These are phyloP conservation scores for Nigrograna mackinnonii DNA, from an alignment of 2,329 filamentous ascomycete genomes.

Conservation along the genomic window DNA sequence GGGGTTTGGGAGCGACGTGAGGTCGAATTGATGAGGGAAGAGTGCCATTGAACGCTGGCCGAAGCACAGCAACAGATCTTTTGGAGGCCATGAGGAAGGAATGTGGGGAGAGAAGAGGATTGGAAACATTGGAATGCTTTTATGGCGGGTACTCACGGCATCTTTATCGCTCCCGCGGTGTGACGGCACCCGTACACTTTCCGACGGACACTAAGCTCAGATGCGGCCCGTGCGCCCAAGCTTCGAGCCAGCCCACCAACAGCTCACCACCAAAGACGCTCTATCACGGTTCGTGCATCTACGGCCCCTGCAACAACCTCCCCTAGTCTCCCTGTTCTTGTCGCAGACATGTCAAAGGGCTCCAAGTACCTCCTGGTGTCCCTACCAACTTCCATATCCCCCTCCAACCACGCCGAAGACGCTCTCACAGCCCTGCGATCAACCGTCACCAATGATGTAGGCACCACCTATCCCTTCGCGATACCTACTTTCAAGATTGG, in stretches of 20 bases:
- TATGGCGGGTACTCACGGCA: conserved; percentile 15
- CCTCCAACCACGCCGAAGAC: conserved; percentile 78
- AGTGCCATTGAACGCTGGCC: conserved; percentile 28
- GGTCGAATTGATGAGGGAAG: conserved; percentile 15
- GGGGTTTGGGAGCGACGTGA: conserved; percentile 14
- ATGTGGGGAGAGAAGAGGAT: conserved; percentile 12
- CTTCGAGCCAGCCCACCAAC: conserved; percentile 19
- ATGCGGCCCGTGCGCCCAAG: conserved; percentile 21
- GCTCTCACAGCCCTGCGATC: conserved; percentile 76
- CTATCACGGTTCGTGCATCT: conserved; percentile 4
- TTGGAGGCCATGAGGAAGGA: conserved; percentile 31
- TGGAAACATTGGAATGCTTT: conserved; percentile 5
- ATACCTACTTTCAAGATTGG: conserved; percentile 98
- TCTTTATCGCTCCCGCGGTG: conserved; percentile 1
- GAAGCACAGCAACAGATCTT: conserved; percentile 24
- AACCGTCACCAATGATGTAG: conserved; percentile 74
- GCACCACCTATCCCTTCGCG: conserved; percentile 73
- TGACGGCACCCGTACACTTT: neutral
- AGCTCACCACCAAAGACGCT: conserved; percentile 14
- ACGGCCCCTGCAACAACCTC: conserved; percentile 9
- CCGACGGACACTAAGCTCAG: neutral
- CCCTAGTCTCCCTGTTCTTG: conserved; percentile 9
- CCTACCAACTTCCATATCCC: conserved; percentile 83
- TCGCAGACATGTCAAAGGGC: conserved; percentile 46
- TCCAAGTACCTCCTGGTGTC: conserved; percentile 85